Percentiles rank a stretch among this genome's conserved stretches.
phyloP scores from a whole-genome alignment of 352 stramenopile genomes.

The Aphanomyces astaci region DNA sequence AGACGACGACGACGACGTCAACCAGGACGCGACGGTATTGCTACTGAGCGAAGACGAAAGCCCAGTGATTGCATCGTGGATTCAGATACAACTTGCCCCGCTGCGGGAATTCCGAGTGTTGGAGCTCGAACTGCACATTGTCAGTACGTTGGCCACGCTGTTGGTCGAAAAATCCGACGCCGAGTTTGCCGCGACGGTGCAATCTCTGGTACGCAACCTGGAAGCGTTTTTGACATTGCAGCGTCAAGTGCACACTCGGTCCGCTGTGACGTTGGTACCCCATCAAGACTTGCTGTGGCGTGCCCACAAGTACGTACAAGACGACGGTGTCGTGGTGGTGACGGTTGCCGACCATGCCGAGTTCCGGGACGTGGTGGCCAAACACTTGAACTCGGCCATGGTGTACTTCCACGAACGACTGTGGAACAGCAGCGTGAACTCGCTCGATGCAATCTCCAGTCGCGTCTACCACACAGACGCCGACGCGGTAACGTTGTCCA shows the following conservation, averaged over 20 bases:
- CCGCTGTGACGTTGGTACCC: conserved; percentile 24
- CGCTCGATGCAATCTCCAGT: conserved; percentile 36
- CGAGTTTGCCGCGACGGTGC: conserved; percentile 2
- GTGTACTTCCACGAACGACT: conserved; percentile 73
- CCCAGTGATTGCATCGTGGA: conserved; percentile 23
- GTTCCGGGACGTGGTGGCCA: conserved; percentile 49
- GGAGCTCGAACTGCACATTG: conserved; percentile 52
- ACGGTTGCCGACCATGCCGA: conserved; percentile 31
- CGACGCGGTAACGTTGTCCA: neutral
- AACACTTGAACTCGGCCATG: conserved; percentile 55
- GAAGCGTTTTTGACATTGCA: conserved; percentile 14
- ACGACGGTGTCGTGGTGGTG: conserved; percentile 12
- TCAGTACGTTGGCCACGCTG: conserved; percentile 28
- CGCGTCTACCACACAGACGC: conserved; percentile 19
- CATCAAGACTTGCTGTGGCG: conserved; percentile 86
- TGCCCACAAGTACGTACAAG: conserved; percentile 46
- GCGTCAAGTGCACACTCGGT: neutral
- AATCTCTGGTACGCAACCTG: neutral
- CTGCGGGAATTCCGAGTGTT: conserved; percentile 60
- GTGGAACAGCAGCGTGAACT: conserved; percentile 70
- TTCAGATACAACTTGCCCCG: conserved; percentile 71
- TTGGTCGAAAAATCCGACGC: neutral
- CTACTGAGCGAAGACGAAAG: conserved; percentile 16
- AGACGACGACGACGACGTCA: conserved; percentile 27
- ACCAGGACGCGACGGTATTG: conserved; percentile 25